Percentiles rank a stretch among this genome's conserved stretches.
Conservation (phyloP, 768 basidiomycete species). For the Wakefieldia striispora region DNA sequence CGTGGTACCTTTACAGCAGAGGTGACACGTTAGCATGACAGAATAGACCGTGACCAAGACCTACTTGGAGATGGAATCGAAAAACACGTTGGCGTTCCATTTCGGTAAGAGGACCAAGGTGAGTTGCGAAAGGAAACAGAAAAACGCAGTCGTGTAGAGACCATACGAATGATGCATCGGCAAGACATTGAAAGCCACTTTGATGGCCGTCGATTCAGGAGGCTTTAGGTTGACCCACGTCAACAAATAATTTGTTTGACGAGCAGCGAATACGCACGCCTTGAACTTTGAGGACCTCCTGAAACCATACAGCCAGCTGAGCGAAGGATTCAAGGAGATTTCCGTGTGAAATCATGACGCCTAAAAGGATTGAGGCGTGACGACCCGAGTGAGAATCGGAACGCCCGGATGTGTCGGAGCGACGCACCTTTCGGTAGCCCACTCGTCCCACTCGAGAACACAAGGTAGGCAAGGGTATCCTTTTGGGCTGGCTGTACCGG, state of each 20-base stretch:
- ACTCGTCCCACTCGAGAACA: conserved; percentile 78
- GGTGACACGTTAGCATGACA: not conserved
- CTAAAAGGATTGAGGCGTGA: conserved; percentile 31
- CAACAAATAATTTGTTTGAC: not conserved
- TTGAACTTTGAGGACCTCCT: conserved; percentile 34
- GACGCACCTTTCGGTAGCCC: conserved; percentile 67
- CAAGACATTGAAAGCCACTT: conserved; percentile 54
- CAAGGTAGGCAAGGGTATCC: conserved; percentile 63
- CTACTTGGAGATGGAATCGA: conserved; percentile 60
- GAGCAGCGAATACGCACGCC: conserved; percentile 32
- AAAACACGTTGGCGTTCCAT: conserved; percentile 55
- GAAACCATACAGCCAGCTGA: conserved; percentile 35
- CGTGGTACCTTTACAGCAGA: conserved; percentile 45
- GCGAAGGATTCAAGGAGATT: conserved; percentile 49
- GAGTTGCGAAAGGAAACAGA: conserved; percentile 41
- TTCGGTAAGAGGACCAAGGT: conserved; percentile 56
- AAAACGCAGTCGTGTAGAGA: conserved; percentile 52
- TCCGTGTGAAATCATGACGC: conserved; percentile 69
- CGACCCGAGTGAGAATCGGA: no score
- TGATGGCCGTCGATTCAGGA: conserved; percentile 43
- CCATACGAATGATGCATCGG: conserved; percentile 71
- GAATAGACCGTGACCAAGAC: conserved; percentile 8
- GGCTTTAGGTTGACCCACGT: conserved; percentile 28
- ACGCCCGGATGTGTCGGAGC: no score
- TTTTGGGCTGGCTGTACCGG: conserved; percentile 45